Percentiles rank a stretch among this genome's conserved stretches.
phyloP scores from a whole-genome alignment of 1,284 basidiomycete species.

The Fomitiporia mediterranea region DNA sequence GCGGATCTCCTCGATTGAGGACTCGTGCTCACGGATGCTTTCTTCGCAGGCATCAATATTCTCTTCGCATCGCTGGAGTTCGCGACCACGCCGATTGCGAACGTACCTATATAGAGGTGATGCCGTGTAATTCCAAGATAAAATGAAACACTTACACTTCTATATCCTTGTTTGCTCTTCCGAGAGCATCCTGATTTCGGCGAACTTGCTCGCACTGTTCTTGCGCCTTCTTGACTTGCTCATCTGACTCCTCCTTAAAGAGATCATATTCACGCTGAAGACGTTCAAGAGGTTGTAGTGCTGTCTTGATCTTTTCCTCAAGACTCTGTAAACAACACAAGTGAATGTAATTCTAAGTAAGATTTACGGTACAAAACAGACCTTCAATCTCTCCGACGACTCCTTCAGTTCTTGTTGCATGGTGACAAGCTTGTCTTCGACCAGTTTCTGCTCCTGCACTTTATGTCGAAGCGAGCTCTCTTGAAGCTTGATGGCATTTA shows the following conservation, averaged over 20 bases:
- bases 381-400: slow-evolving; percentile 44
- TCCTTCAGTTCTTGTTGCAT: slow-evolving; percentile 56
- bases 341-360: neutral
- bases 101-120: slow-evolving; percentile 53
- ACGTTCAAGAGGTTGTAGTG: slow-evolving; percentile 62
- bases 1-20: slow-evolving; percentile 51
- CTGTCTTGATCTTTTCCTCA: slow-evolving; percentile 58
- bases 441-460: slow-evolving; percentile 56
- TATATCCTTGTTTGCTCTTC: slow-evolving; percentile 54
- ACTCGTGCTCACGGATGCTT: slow-evolving; percentile 52
- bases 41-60: slow-evolving; percentile 57
- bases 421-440: slow-evolving; percentile 57
- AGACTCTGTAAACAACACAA: slow-evolving; percentile 46
- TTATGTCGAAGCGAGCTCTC: slow-evolving; percentile 59
- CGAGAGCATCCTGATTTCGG: slow-evolving; percentile 59
- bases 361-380: slow-evolving; percentile 23
- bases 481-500: slow-evolving; percentile 59
- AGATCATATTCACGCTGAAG: slow-evolving; percentile 54
- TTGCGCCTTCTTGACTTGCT: slow-evolving; percentile 50
- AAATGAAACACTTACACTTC: slow-evolving; percentile 46
- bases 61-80: slow-evolving; percentile 58
- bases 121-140: neutral
- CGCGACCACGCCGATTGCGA: slow-evolving; percentile 59
- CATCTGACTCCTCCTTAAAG: slow-evolving; percentile 23
- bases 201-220: slow-evolving; percentile 61